Percentiles rank a stretch among this genome's conserved stretches.
Conservation (phyloP, 306 rosid species). For the Malus sylvestris region DNA sequence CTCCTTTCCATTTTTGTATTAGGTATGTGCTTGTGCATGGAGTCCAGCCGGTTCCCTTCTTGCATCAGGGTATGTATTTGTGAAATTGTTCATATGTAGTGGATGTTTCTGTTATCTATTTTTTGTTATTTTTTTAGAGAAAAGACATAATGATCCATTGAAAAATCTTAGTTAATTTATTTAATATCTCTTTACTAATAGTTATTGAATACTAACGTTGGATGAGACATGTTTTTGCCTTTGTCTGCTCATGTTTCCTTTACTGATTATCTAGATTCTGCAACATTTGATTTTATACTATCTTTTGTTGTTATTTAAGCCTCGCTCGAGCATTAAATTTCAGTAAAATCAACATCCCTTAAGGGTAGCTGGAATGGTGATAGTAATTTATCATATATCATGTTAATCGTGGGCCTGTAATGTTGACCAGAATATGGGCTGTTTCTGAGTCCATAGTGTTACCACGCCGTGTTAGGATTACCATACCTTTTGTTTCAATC, state of each 20-base stretch:
- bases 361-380: neutral
- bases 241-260: neutral
- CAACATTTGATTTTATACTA: neutral
- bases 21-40: conserved; percentile 99
- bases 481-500: neutral
- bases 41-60: conserved; percentile 90
- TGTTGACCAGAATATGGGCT: neutral
- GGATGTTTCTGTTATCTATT: neutral
- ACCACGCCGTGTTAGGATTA: neutral
- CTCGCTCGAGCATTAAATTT: neutral
- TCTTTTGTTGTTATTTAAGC: neutral
- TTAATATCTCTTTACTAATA: neutral
- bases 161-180: neutral
- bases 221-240: neutral
- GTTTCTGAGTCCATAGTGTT: neutral
- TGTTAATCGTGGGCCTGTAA: neutral
- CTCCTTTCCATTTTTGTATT: conserved; percentile 24
- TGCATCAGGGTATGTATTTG: conserved; percentile 78
- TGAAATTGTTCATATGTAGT: neutral
- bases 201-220: neutral
- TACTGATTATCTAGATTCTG: neutral
- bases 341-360: neutral
- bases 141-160: neutral
- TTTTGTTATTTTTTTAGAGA: neutral
- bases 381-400: neutral